Evolutionary conservation across 768 basidiomycete genomes (phyloP).

Genomic region (Rhodocollybia butyracea): DNA sequence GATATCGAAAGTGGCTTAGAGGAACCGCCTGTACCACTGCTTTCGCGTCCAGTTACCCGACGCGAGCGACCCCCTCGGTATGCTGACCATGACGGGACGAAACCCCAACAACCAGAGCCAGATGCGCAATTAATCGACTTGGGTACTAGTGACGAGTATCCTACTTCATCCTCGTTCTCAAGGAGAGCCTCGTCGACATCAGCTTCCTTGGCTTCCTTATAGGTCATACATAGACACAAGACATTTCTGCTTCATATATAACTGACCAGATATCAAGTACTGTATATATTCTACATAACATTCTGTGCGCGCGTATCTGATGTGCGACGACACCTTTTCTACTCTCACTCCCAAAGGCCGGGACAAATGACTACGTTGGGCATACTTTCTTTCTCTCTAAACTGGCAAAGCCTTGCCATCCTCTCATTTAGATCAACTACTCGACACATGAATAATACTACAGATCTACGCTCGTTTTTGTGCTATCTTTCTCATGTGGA

Average conservation of each 20-base stretch:
- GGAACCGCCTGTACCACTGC: conserved; percentile 20
- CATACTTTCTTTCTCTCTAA: background rate
- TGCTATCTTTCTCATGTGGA: conserved; percentile 52
- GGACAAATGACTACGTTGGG: background rate
- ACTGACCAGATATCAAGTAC: conserved; percentile 1
- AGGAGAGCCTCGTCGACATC: conserved; percentile 2
- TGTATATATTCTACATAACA: background rate
- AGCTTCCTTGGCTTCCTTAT: background rate
- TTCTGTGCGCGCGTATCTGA: background rate
- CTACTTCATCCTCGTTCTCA: conserved; percentile 4
- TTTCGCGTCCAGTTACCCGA: conserved; percentile 22
- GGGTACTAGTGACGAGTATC: conserved; percentile 25
- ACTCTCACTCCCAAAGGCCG: background rate
- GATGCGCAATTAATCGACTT: conserved; percentile 8
- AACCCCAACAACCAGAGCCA: background rate
- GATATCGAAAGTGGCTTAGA: conserved; percentile 43
- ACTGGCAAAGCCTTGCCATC: background rate
- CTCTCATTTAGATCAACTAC: conserved; percentile 7
- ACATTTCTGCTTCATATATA: conserved; percentile 7
- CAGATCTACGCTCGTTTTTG: conserved; percentile 32
- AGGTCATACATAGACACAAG: background rate
- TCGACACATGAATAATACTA: background rate
- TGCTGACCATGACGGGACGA: background rate
- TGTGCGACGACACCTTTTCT: background rate
- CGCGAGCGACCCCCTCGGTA: conserved; percentile 1